A percentile compares a stretch with the other conserved stretches of the same genome.
Evolutionary conservation across 2,329 filamentous ascomycete species (phyloP).

Genomic region (Diaporthe velutina): DNA sequence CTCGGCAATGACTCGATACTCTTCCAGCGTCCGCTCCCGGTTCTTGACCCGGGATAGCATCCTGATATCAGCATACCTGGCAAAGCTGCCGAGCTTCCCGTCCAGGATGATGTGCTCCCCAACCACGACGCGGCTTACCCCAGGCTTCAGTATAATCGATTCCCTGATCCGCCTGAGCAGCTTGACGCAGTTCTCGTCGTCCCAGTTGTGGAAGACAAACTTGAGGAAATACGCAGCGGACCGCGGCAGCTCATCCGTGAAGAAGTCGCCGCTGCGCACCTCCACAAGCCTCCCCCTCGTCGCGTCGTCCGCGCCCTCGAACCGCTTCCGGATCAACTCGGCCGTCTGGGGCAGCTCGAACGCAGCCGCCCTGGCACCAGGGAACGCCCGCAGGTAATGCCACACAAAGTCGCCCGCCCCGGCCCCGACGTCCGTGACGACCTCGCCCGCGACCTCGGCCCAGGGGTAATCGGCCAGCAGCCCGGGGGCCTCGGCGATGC

Average conservation of each 20-base stretch:
- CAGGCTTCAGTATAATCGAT: not conserved
- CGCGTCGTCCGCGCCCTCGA: not conserved
- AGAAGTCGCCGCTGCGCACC: not conserved
- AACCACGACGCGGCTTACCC: conserved; percentile 1
- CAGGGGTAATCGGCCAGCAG: conserved; percentile 57
- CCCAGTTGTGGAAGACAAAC: conserved; percentile 8
- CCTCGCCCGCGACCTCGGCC: conserved; percentile 50
- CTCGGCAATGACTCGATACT: not conserved
- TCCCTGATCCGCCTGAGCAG: not conserved
- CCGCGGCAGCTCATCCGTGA: not conserved
- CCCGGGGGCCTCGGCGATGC: conserved; percentile 53
- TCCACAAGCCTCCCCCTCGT: not conserved
- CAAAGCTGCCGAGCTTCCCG: conserved; percentile 1
- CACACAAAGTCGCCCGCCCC: conserved; percentile 43
- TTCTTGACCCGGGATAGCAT: not conserved
- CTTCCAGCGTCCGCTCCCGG: not conserved
- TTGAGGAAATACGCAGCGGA: not conserved
- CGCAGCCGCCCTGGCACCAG: not conserved
- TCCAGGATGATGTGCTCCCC: conserved; percentile 10
- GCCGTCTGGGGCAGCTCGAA: not conserved
- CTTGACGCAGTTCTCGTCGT: not conserved
- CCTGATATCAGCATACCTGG: conserved; percentile 1
- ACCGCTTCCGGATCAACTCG: not conserved
- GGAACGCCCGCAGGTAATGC: not conserved
- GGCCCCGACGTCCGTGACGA: conserved; percentile 55